These are phyloP conservation scores for Sclerotiophoma versabilis DNA, from an alignment of 2,329 filamentous ascomycete species.

Conservation along the genomic window DNA sequence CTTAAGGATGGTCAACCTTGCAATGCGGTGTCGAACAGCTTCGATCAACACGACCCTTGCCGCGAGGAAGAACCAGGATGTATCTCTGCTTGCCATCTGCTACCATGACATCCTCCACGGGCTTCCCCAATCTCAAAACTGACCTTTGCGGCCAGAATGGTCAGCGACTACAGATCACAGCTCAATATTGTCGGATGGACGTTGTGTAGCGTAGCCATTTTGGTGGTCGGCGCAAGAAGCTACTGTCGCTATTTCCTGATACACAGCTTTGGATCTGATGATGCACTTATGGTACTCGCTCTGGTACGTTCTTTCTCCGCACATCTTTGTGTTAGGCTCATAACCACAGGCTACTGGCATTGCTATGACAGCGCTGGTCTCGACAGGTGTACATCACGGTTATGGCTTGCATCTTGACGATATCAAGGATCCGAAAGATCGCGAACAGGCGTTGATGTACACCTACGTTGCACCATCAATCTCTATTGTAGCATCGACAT, in stretches of 20 bases:
- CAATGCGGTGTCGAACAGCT: neutral
- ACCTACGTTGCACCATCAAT: constrained; percentile 1
- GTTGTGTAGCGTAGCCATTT: neutral
- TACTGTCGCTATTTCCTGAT: neutral
- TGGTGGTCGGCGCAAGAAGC: neutral
- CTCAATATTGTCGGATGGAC: neutral
- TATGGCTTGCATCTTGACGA: neutral
- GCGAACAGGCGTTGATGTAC: constrained; percentile 1
- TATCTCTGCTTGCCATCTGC: neutral
- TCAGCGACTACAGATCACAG: neutral
- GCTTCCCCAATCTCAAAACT: neutral
- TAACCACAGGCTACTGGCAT: no score
- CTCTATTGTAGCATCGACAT: neutral
- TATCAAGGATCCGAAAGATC: neutral
- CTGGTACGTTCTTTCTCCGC: no score
- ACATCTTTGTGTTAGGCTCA: no score
- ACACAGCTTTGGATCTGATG: neutral
- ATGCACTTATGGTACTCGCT: constrained; percentile 4
- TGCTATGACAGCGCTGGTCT: no score
- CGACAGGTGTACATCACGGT: neutral
- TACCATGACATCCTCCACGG: neutral
- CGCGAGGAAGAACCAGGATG: neutral
- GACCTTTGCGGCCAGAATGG: neutral
- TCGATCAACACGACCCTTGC: neutral
- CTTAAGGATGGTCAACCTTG: neutral